phyloP scores from a whole-genome alignment of 228 moss, liverwort and hornwort genomes.

The Sphagnum magellanicum region DNA sequence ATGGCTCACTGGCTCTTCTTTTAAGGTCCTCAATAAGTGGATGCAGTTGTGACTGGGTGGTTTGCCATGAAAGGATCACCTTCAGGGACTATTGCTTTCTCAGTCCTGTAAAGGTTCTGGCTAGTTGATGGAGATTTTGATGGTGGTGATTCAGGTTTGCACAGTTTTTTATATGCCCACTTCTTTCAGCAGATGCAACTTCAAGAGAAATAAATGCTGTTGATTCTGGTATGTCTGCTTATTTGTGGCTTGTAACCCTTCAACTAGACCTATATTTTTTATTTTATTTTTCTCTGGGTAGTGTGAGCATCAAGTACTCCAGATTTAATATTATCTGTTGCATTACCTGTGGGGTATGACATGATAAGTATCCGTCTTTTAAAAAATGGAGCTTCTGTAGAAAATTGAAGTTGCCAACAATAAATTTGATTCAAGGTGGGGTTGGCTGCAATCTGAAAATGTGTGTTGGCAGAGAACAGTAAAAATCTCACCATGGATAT shows the following conservation, averaged over 20 bases:
- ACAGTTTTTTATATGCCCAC: conserved; percentile 94
- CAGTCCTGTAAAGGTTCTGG: not conserved
- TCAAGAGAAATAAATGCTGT: conserved; percentile 95
- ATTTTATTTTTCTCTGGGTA: no score
- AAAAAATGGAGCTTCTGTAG: not conserved
- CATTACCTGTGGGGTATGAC: no score
- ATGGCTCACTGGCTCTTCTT: not conserved
- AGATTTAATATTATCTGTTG: no score
- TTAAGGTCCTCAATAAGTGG: conserved; percentile 6
- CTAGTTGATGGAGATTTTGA: not conserved
- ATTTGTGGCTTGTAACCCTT: not conserved
- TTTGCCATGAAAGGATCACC: not conserved
- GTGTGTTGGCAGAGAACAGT: conserved; percentile 74
- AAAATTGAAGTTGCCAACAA: conserved; percentile 16
- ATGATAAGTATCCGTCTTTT: no score
- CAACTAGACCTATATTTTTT: not conserved
- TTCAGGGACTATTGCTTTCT: not conserved
- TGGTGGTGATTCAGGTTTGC: conserved; percentile 60
- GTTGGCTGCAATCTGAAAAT: conserved; percentile 21
- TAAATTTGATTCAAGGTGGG: conserved; percentile 28
- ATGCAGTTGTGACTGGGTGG: not conserved
- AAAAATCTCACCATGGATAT: conserved; percentile 92
- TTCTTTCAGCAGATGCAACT: conserved; percentile 88
- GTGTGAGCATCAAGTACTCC: no score
- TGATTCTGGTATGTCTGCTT: conserved; percentile 52